Evolutionary conservation across 129 eudicot genomes (phyloP).

Genomic region (Gnaphalium uliginosum): DNA sequence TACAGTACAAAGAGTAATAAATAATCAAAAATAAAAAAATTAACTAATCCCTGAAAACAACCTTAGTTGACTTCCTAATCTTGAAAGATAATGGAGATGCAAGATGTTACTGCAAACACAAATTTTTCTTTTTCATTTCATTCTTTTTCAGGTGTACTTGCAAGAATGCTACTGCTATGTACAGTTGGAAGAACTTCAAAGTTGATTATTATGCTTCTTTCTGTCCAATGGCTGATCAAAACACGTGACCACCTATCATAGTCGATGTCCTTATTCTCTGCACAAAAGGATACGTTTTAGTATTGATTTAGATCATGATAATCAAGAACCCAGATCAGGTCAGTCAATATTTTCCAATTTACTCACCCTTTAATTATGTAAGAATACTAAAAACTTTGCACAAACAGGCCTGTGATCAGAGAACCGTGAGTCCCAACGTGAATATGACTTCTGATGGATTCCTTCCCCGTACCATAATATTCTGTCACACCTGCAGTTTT

Average conservation of each 20-base stretch:
- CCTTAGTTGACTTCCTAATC: constrained; percentile 18
- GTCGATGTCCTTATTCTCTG: constrained; percentile 24
- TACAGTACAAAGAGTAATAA: background rate
- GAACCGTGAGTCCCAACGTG: constrained; percentile 60
- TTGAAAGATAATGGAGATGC: background rate
- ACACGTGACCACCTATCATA: constrained; percentile 9
- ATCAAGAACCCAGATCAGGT: background rate
- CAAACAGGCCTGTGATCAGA: constrained; percentile 82
- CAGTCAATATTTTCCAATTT: background rate
- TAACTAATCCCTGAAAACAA: constrained; percentile 17
- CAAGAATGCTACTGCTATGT: constrained; percentile 33
- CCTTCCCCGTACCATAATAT: constrained; percentile 71
- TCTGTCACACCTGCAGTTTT: constrained; percentile 72
- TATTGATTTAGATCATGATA: constrained; percentile 4
- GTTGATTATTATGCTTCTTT: constrained; percentile 24
- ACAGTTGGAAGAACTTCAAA: constrained; percentile 26
- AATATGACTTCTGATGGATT: constrained; percentile 55
- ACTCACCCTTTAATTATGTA: constrained; percentile 33
- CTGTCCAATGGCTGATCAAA: constrained; percentile 23
- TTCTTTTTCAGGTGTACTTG: constrained; percentile 14
- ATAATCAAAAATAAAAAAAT: background rate
- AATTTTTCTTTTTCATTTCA: background rate
- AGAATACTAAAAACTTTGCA: constrained; percentile 47
- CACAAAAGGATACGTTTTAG: constrained; percentile 11
- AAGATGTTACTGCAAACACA: constrained; percentile 17